Evolutionary conservation across 352 stramenopile species (phyloP).

Genomic region (Phytophthora pini): DNA sequence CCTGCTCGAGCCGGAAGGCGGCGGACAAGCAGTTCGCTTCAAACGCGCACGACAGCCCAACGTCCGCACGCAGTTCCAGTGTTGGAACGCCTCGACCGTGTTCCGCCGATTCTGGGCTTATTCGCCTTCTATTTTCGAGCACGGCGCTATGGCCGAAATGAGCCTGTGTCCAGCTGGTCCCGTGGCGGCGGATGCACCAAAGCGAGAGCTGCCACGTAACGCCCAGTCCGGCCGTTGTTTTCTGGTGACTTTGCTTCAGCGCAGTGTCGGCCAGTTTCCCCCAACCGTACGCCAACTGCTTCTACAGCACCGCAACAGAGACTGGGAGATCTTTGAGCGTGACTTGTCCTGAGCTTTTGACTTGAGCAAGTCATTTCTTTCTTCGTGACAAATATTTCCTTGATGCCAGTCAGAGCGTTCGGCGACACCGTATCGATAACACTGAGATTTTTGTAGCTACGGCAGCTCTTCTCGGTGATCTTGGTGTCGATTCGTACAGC

Average conservation of each 20-base stretch:
- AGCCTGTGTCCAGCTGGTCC: constrained; percentile 20
- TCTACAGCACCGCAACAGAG: constrained; percentile 25
- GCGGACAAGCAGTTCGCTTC: constrained; percentile 12
- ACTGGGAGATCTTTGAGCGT: constrained; percentile 14
- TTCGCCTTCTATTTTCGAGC: constrained; percentile 38
- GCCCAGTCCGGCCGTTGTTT: constrained; percentile 4
- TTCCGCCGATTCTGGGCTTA: constrained; percentile 27
- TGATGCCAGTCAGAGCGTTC: background rate
- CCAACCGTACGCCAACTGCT: constrained; percentile 27
- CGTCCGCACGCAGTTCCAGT: constrained; percentile 22
- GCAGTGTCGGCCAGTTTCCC: constrained; percentile 25
- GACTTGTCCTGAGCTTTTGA: constrained; percentile 13
- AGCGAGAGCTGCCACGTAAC: constrained; percentile 32
- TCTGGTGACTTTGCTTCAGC: constrained; percentile 2
- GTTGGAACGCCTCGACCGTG: constrained; percentile 28
- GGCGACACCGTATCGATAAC: background rate
- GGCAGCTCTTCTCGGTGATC: constrained; percentile 32
- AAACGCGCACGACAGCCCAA: constrained; percentile 12
- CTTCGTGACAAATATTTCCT: too few species aligned
- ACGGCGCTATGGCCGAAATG: constrained; percentile 12
- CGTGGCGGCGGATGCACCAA: constrained; percentile 2
- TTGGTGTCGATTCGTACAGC: constrained; percentile 26
- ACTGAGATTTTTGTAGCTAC: background rate
- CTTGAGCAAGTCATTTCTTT: constrained; percentile 1
- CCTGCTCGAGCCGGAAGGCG: constrained; percentile 10